Conservation (phyloP, 225 moss, liverwort and hornwort genomes). For the Ulota crispa region DNA sequence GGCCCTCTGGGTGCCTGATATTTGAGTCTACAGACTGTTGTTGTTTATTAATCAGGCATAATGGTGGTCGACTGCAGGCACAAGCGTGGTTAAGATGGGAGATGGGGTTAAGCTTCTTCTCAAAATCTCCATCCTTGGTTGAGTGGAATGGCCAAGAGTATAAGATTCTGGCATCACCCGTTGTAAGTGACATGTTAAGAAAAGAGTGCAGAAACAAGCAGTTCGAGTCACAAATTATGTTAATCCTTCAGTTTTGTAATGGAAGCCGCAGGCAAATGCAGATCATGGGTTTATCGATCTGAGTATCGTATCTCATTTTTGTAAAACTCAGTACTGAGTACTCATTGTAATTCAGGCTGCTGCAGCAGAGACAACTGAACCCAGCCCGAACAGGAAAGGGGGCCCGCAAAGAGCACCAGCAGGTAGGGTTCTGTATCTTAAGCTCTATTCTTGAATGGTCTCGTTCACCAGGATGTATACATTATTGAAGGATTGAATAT, state of each 20-base stretch:
- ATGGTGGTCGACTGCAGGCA: conserved; percentile 39
- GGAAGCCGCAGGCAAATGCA: neutral
- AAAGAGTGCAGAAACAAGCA: neutral
- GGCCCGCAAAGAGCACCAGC: conserved; percentile 24
- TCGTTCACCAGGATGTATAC: neutral
- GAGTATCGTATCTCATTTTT: conserved; percentile 8
- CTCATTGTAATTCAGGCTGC: conserved; percentile 29
- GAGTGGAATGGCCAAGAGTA: conserved; percentile 74
- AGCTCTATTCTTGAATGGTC: neutral
- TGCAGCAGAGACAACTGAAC: conserved; percentile 21
- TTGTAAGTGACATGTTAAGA: conserved; percentile 30
- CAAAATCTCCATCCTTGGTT: conserved; percentile 50
- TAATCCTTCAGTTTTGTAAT: neutral
- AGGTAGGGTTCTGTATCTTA: conserved; percentile 30
- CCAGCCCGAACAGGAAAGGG: conserved; percentile 20
- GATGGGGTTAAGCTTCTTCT: conserved; percentile 74
- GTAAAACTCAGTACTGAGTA: conserved; percentile 6
- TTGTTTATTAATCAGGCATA: neutral
- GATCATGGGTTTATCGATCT: neutral
- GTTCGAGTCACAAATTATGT: neutral
- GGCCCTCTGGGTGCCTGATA: neutral
- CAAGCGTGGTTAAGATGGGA: conserved; percentile 84
- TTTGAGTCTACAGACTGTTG: neutral
- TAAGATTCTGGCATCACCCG: conserved; percentile 37
- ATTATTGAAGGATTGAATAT: conserved; percentile 2